Percentiles rank a stretch among this genome's conserved stretches.
These are phyloP conservation scores for Thielaviopsis ethacetica DNA, from an alignment of 2,329 filamentous ascomycete species.

Conservation along the genomic window DNA sequence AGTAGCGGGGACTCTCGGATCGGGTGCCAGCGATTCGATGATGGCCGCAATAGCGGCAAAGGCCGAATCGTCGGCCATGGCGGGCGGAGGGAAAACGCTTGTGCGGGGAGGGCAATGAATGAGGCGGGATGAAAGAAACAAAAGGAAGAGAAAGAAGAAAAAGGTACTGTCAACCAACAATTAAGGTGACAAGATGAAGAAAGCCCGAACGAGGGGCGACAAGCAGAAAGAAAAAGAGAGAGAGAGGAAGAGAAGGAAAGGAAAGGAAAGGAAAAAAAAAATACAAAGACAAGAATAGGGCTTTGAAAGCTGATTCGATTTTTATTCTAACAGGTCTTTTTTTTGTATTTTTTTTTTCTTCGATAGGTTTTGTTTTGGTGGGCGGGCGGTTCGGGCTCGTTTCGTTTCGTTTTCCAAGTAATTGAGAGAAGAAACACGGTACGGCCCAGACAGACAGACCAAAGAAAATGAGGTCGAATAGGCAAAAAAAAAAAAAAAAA, in stretches of 20 bases:
- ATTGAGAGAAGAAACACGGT: not conserved
- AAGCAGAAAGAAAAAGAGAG: not conserved
- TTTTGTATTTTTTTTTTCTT: no score
- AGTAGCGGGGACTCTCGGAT: constrained; percentile 23
- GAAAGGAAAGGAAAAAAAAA: not conserved
- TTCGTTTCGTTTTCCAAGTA: no score
- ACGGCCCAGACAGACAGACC: no score
- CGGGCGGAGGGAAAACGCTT: not conserved
- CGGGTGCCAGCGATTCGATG: constrained; percentile 33
- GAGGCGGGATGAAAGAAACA: not conserved
- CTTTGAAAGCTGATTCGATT: not conserved
- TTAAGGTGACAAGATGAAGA: not conserved
- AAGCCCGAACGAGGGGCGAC: not conserved
- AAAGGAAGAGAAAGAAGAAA: not conserved
- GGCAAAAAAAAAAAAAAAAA: no score
- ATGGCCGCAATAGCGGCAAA: constrained; percentile 37
- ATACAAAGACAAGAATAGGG: not conserved
- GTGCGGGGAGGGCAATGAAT: not conserved
- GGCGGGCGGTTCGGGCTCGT: no score
- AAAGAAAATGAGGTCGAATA: no score
- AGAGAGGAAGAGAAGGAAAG: not conserved
- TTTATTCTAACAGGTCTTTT: not conserved
- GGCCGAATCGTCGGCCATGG: constrained; percentile 38
- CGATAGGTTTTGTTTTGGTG: no score
- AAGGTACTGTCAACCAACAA: not conserved